phyloP scores from a whole-genome alignment of 192 early-diverging fungal genomes.

The Entrophospora sp. region DNA sequence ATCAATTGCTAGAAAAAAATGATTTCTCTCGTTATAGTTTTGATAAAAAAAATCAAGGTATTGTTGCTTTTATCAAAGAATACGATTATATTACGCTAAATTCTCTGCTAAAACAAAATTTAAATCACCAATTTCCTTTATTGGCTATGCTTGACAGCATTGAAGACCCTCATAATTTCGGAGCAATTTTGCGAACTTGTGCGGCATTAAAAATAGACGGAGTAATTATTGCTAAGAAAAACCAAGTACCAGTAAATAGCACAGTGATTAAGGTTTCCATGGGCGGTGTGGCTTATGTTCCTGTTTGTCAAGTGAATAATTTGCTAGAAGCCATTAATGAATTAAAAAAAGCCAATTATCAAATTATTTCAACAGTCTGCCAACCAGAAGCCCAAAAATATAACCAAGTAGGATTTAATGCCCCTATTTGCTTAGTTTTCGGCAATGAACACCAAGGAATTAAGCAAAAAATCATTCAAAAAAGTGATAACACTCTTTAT shows the following conservation, averaged over 20 bases:
- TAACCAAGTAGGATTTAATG: neutral
- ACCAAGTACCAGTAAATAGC: conserved; percentile 10
- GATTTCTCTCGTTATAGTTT: conserved; percentile 4
- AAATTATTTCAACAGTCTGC: conserved; percentile 9
- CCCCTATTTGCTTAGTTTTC: neutral
- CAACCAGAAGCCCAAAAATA: neutral
- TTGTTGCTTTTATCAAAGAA: conserved; percentile 1
- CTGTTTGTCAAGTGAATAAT: conserved; percentile 1
- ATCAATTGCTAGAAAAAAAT: conserved; percentile 5
- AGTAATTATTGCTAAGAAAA: conserved; percentile 15
- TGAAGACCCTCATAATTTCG: conserved; percentile 17
- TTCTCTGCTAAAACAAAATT: neutral
- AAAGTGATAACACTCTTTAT: conserved; percentile 9
- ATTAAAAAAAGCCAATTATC: neutral
- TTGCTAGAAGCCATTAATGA: neutral
- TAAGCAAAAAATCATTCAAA: neutral
- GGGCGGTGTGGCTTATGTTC: conserved; percentile 4
- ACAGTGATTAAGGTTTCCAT: conserved; percentile 10
- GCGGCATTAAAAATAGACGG: conserved; percentile 2
- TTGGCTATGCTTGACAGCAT: neutral
- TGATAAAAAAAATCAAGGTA: conserved; percentile 14
- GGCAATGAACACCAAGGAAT: conserved; percentile 4
- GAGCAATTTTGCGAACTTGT: neutral
- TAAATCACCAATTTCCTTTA: neutral
- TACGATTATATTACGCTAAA: neutral